Percentiles rank a stretch among this genome's conserved stretches.
These are phyloP conservation scores for Colletotrichum eremochloae DNA, from an alignment of 2,329 filamentous ascomycete species.

Conservation along the genomic window DNA sequence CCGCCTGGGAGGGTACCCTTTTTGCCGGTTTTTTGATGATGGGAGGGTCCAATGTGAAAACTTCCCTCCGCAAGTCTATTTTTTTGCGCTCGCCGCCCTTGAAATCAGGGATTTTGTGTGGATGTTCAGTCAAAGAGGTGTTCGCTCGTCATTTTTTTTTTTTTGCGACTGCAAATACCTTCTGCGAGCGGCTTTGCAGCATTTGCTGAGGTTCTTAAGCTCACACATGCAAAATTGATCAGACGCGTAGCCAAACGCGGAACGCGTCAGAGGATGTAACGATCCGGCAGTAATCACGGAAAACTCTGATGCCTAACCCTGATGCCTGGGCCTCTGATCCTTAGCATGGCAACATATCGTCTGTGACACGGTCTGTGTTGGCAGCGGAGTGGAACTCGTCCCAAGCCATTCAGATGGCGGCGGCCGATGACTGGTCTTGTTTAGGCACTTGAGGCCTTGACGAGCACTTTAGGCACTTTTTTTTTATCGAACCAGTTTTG, in stretches of 20 bases:
- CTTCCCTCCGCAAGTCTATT: conserved; percentile 8
- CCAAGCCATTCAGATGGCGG: not conserved
- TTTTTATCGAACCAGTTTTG: not conserved
- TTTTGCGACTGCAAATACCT: too few species aligned
- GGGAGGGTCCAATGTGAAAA: not conserved
- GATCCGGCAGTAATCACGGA: not conserved
- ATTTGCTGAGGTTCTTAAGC: not conserved
- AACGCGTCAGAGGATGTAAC: not conserved
- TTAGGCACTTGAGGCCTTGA: not conserved
- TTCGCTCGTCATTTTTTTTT: not conserved
- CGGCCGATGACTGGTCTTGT: not conserved
- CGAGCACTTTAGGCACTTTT: not conserved
- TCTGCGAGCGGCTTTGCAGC: not conserved
- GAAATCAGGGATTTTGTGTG: not conserved
- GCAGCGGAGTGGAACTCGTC: not conserved
- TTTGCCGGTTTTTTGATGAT: conserved; percentile 25
- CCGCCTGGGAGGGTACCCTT: conserved; percentile 1
- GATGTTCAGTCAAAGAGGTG: not conserved
- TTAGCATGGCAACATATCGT: not conserved
- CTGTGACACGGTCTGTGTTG: not conserved
- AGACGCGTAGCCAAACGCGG: not conserved
- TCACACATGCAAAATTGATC: not conserved
- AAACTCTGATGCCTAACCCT: not conserved
- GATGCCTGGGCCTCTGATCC: not conserved
- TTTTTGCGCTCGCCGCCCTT: not conserved